phyloP scores from a whole-genome alignment of 1,284 basidiomycete genomes.

The Boletus semigastroideus region DNA sequence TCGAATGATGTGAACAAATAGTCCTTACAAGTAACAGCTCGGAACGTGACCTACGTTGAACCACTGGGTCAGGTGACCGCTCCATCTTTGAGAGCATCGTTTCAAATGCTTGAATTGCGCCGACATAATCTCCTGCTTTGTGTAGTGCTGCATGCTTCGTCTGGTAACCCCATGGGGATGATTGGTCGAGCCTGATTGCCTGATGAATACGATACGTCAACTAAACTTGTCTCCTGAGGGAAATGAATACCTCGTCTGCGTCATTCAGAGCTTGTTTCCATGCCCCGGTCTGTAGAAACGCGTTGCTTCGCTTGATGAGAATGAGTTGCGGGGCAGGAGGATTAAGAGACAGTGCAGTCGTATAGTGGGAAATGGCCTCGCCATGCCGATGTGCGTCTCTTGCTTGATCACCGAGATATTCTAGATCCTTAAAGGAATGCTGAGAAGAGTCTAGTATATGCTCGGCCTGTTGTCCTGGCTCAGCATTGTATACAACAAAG shows the following conservation, averaged over 20 bases:
- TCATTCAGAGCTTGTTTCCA: neutral
- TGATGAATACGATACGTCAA: neutral
- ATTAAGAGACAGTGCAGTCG: neutral
- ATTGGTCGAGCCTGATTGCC: neutral
- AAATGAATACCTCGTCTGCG: neutral
- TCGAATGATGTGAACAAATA: neutral
- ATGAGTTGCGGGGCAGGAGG: neutral
- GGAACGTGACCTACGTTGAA: neutral
- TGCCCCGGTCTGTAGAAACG: neutral
- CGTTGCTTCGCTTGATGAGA: neutral
- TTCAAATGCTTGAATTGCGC: neutral
- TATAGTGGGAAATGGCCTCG: neutral
- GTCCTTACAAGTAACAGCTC: no score
- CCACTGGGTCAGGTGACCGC: neutral
- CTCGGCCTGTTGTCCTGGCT: no score
- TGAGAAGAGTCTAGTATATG: no score
- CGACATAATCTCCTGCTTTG: neutral
- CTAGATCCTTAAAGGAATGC: neutral
- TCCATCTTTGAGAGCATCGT: neutral
- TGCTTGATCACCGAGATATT: neutral
- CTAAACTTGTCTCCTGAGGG: no score
- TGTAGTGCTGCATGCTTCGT: neutral
- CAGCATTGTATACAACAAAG: no score
- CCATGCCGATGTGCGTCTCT: neutral
- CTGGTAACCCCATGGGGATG: neutral